phyloP scores from a whole-genome alignment of 2,329 filamentous ascomycete genomes.

The Claviceps humidiphila region DNA sequence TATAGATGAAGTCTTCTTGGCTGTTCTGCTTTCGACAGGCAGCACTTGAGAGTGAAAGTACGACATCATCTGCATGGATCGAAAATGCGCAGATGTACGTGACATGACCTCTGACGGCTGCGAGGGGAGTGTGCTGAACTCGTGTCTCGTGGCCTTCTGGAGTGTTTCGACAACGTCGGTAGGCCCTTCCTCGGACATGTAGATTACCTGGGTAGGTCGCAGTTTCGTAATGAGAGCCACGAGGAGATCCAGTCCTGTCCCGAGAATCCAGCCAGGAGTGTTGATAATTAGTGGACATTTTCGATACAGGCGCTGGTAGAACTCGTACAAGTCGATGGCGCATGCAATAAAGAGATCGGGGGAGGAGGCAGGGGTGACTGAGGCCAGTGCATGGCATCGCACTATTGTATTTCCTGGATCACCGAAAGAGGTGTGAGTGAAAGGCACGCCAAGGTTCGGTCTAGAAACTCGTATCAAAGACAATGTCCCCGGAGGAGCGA shows the following conservation, averaged over 20 bases:
- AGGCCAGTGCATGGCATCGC: slow-evolving; percentile 53
- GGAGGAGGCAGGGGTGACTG: slow-evolving; percentile 51
- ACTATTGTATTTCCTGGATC: slow-evolving; percentile 28
- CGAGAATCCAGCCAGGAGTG: slow-evolving; percentile 61
- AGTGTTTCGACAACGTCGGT: slow-evolving; percentile 42
- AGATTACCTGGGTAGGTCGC: slow-evolving; percentile 48
- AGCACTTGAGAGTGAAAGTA: slow-evolving; percentile 51
- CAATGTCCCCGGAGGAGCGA: slow-evolving; percentile 53
- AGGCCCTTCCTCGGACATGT: slow-evolving; percentile 53
- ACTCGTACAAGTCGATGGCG: slow-evolving; percentile 45
- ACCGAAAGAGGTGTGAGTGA: slow-evolving; percentile 40
- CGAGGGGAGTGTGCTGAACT: slow-evolving; percentile 43
- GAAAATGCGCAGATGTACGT: slow-evolving; percentile 50
- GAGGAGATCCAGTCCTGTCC: slow-evolving; percentile 54
- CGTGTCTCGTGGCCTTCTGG: slow-evolving; percentile 27
- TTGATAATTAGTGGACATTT: slow-evolving; percentile 54
- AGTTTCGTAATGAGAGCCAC: slow-evolving; percentile 40
- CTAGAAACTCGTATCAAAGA: slow-evolving; percentile 49
- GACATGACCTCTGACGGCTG: slow-evolving; percentile 41
- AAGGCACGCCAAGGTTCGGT: slow-evolving; percentile 54
- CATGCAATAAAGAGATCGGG: slow-evolving; percentile 54
- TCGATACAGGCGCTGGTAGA: slow-evolving; percentile 36
- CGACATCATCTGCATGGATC: slow-evolving; percentile 66
- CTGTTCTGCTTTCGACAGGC: not conserved
- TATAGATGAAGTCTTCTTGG: slow-evolving; percentile 5